Percentiles rank a stretch among this genome's conserved stretches.
These are phyloP conservation scores for Phytophthora kernoviae DNA, from an alignment of 352 stramenopile species.

Conservation along the genomic window DNA sequence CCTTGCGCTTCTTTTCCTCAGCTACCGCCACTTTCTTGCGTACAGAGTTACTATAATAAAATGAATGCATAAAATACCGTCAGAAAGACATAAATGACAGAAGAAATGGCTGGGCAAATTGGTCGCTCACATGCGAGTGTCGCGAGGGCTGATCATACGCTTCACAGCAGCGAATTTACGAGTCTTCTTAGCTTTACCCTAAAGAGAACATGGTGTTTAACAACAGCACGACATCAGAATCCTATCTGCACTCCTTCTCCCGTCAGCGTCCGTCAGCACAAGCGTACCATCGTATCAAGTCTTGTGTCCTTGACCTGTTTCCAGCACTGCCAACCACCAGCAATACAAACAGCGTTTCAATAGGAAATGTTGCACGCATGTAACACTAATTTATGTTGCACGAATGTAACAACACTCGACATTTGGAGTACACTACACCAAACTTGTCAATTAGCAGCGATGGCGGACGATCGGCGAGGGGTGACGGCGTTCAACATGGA, in stretches of 20 bases:
- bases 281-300: neutral
- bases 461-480: conserved; percentile 37
- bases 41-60: conserved; percentile 67
- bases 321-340: neutral
- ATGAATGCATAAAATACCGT: neutral
- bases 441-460: conserved; percentile 10
- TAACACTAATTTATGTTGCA: neutral
- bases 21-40: conserved; percentile 75
- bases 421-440: too few species aligned
- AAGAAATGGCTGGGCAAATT: too few species aligned
- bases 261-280: neutral
- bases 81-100: conserved; percentile 3
- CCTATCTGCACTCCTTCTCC: neutral
- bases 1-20: conserved; percentile 91
- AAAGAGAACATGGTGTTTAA: conserved; percentile 8
- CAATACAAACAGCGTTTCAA: neutral
- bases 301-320: too few species aligned
- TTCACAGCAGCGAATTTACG: conserved; percentile 98
- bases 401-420: neutral
- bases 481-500: conserved; percentile 87
- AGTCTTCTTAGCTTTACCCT: conserved; percentile 98
- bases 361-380: neutral
- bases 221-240: neutral
- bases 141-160: conserved; percentile 98
- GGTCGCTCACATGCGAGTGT: conserved; percentile 93